Evolutionary conservation across 768 basidiomycete genomes (phyloP), one percentile per base, ranked within the genome.

Genomic region (Mycena rosella): DNA sequence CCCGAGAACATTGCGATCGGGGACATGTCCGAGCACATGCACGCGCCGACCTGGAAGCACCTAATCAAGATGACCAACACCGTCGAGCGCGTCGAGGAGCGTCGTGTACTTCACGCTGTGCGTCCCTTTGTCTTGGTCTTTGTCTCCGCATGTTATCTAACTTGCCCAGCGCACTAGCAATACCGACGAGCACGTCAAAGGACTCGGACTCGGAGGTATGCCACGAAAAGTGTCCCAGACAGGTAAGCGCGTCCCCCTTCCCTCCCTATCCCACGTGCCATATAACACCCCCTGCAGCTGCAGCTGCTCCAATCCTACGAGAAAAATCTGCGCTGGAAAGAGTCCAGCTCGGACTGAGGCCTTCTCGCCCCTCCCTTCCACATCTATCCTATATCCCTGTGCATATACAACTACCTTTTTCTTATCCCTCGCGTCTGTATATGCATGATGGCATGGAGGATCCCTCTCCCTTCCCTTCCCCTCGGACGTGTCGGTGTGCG

Each of bases 51-150:
- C 67, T 95, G 93, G 93, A 93, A 93, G 69, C 80, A 83, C 18
- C 76, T 94, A 36, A 80, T 95, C 42, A 77, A 85, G 6, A 75
- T 77, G 0, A 83, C 95, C 47, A 92, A 94, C 74, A 95, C 93
- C 3, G 89, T 95, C 60, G 94, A 94, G 77, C 82, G 84, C 49
- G 78, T 78, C 26, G 77, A 78, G 0, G 82, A 86, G 8, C 79
- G 72, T 77, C 34, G 87, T 94, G 7, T 95, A 89, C 72, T 93
- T 94, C 78, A 87, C 86, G 10, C 74, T 94, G 93, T 94, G 66
- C 52, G 92, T 83, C 20, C 55, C 57, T 45, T 56, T 49, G n/a
- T n/a, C n/a, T n/a, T n/a, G n/a, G n/a, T n/a, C n/a, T 38, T 51
- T 22, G 22, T 34, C 59, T 14, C 45, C 38, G 22, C 51, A 20